Evolutionary conservation across 139 green algal genomes (phyloP), one percentile per base, ranked within the genome.

Genomic region (Chlamydomonas sphaeroides): DNA sequence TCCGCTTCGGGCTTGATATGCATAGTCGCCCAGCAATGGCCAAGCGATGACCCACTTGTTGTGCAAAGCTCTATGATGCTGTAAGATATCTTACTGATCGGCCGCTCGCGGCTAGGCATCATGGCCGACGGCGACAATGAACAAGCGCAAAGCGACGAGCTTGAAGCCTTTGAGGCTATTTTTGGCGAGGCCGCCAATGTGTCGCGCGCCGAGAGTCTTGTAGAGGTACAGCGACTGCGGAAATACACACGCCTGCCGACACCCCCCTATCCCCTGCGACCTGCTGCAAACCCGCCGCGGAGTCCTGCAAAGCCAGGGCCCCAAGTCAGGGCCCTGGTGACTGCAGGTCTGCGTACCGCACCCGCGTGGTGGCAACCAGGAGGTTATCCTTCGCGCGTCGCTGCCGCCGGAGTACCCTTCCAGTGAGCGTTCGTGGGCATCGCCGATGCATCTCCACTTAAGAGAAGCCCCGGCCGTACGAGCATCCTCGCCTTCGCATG

Each of bases 321-420:
- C n/a, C 30, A 14, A 39, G 11, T 25, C n/a, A 8, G 3, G 1
- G 5, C 28, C 30, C 59, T 21, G 5, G 57, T 35, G 26, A 6
- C n/a, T 23, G 32, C 85, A 93, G 88, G 84, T 92, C 0, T 88
- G 85, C 65, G 63, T 95, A 1, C 87, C 90, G 6, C 73, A 77
- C 65, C 68, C 38, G 2, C 49, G 62, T 17, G 68, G 57, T 25
- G 28, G 33, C 20, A 79, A 57, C 1, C 77, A 80, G n/a, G 74
- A 83, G 25, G 79, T 89, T 20, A 69, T 87, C 18, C 68, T 95
- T 36, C 76, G 76, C 0, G 78, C 86, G 1, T 87, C 90, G 25
- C 79, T 95, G 66, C 91, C 90, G 2, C 6, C n/a, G 5, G 56
- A 68, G 20, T 97, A 97, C 71, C 94, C 94, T 7, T 86, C 73